Conservation (phyloP, 805 yeast genomes). For the Kodamaea lidongshanica region DNA sequence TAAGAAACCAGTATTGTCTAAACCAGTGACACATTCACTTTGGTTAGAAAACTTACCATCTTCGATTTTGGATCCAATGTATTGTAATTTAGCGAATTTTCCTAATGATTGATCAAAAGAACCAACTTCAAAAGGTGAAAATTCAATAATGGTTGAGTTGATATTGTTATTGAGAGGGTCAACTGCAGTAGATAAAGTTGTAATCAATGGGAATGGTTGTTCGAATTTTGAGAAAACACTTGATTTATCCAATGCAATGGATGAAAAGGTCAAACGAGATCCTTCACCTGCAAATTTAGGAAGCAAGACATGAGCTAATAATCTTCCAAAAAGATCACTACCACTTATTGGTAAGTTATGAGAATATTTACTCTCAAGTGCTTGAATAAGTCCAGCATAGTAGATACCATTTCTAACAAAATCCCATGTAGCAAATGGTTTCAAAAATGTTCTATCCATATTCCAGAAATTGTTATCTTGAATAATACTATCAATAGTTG, state of each 20-base stretch:
- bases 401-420: no score
- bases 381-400: constrained; percentile 33
- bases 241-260: constrained; percentile 12
- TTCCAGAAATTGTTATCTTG: constrained; percentile 32
- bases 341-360: constrained; percentile 31
- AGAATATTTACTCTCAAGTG: constrained; percentile 20
- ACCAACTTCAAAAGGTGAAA: constrained; percentile 39
- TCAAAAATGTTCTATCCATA: constrained; percentile 22
- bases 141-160: constrained; percentile 36
- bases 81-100: constrained; percentile 32
- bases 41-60: constrained; percentile 24
- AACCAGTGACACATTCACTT: constrained; percentile 26
- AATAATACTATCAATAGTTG: constrained; percentile 56
- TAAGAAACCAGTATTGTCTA: constrained; percentile 36
- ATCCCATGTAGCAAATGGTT: no score
- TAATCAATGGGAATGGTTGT: constrained; percentile 38
- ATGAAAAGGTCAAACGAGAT: constrained; percentile 15
- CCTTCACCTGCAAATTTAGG: constrained; percentile 18
- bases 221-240: constrained; percentile 22
- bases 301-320: constrained; percentile 29
- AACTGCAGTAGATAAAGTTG: constrained; percentile 29
- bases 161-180: no score
- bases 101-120: constrained; percentile 35
- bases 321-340: constrained; percentile 38
- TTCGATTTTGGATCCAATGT: constrained; percentile 29